Evolutionary conservation across 257 asterid genomes (phyloP), one percentile per base, ranked within the genome.

Genomic region (Solanum clarkiae): DNA sequence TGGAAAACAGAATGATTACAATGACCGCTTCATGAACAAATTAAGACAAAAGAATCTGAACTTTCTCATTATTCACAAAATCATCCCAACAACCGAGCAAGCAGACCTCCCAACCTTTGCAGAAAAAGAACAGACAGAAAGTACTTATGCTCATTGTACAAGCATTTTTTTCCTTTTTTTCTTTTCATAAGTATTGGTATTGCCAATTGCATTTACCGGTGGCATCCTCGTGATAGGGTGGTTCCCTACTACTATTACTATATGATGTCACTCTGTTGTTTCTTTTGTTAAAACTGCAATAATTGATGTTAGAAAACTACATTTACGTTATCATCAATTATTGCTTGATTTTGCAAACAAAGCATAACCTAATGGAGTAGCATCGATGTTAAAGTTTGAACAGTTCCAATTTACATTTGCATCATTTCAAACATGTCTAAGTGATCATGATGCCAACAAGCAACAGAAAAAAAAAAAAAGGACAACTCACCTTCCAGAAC

Each of bases 401-500:
- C 62, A 24, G 15, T 75, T 75, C 16, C 62, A 75, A 75, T 24
- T 24, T 24, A 15, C 82, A 75, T 24, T 32, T 8, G 45, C 42
- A 6, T 49, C 60, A 75, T 47, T n/a, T 26, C 62, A 75, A 47
- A 75, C 81, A 49, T 29, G 7, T 15, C 47, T 4, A 36, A 36
- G 36, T 36, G 77, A 10, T 69, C 24, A 69, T 17, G 36, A 77
- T 9, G 17, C 0, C 17, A 53, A 29, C 49, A 82, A 82, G 62
- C 1, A 82, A 2, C 44, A 51, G 0, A 77, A 24, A 15, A 15
- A 8, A 77, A 75, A 77, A 51, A 10, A 5, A 83, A 18, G 26
- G 62, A 62, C 22, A 18, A 51, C 70, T 18, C 60, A 93, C 98
- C 98, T 94, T 96, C 81, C 86, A 97, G 88, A 94, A 95, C 87